phyloP scores from a whole-genome alignment of 176 grass and related monocot genomes.

The Oropetium thomaeum region DNA sequence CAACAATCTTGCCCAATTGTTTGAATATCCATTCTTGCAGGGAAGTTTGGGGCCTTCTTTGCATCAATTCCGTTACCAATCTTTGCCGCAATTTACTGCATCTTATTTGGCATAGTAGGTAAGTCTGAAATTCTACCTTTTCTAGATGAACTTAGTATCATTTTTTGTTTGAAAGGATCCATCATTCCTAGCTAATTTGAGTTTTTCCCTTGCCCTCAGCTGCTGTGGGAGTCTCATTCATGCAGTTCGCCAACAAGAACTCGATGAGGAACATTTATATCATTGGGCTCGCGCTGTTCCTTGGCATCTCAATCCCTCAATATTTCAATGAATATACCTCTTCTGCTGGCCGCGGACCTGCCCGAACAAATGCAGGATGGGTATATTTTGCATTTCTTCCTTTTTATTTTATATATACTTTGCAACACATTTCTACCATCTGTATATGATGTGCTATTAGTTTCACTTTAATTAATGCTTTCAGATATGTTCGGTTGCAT shows the following conservation, averaged over 20 bases:
- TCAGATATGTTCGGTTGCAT: not conserved
- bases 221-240: conserved; percentile 87
- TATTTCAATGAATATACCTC: conserved; percentile 81
- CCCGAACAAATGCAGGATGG: conserved; percentile 91
- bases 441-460: not conserved
- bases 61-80: conserved; percentile 94
- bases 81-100: conserved; percentile 87
- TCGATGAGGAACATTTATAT: conserved; percentile 98
- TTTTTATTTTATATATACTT: not conserved
- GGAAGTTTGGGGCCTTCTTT: conserved; percentile 98
- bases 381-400: conserved; percentile 36
- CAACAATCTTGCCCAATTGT: conserved; percentile 26
- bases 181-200: conserved; percentile 14
- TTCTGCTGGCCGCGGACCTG: conserved; percentile 64
- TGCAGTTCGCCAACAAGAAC: conserved; percentile 89
- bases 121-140: conserved; percentile 25
- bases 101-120: conserved; percentile 94
- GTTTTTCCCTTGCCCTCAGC: conserved; percentile 37
- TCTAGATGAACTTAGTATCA: not conserved
- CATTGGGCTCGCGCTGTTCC: conserved; percentile 74
- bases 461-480: not conserved
- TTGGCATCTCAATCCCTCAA: conserved; percentile 87
- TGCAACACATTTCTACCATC: too few relatives aligned
- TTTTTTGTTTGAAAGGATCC: not conserved
- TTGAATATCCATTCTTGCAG: conserved; percentile 38